A percentile compares a stretch with the other conserved stretches of the same genome.
Conservation (phyloP, 164 flowering plant genomes). For the Piper betle region DNA sequence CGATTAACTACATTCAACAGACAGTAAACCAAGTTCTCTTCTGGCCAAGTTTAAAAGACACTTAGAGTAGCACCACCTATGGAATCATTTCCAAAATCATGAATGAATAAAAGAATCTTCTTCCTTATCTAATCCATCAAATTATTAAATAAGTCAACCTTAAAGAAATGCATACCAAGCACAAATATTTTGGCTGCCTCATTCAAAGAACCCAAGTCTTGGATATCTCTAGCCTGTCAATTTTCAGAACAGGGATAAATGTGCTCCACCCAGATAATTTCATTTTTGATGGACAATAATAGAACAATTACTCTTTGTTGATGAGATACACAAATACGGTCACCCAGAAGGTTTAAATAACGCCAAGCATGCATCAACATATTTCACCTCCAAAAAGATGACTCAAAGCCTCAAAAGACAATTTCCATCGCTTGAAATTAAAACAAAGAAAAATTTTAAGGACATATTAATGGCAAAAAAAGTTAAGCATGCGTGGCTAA, state of each 20-base stretch:
- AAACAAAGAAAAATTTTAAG: no score
- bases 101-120: background rate
- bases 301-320: background rate
- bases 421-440: no score
- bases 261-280: background rate
- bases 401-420: background rate
- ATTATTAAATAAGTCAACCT: background rate
- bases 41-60: background rate
- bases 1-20: background rate
- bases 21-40: background rate
- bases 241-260: background rate
- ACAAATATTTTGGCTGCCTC: slow-evolving; percentile 73
- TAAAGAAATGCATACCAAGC: slow-evolving; percentile 40
- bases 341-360: background rate
- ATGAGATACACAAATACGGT: background rate
- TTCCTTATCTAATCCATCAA: background rate
- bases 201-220: slow-evolving; percentile 78
- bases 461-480: no score
- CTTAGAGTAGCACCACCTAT: slow-evolving; percentile 53
- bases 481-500: no score
- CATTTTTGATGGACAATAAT: background rate
- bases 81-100: slow-evolving; percentile 1
- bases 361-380: background rate
- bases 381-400: background rate
- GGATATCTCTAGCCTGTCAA: slow-evolving; percentile 65